Percentiles rank a stretch among this genome's conserved stretches.
Evolutionary conservation across 768 basidiomycete genomes (phyloP).

Genomic region (Xerocomus potaroensis): DNA sequence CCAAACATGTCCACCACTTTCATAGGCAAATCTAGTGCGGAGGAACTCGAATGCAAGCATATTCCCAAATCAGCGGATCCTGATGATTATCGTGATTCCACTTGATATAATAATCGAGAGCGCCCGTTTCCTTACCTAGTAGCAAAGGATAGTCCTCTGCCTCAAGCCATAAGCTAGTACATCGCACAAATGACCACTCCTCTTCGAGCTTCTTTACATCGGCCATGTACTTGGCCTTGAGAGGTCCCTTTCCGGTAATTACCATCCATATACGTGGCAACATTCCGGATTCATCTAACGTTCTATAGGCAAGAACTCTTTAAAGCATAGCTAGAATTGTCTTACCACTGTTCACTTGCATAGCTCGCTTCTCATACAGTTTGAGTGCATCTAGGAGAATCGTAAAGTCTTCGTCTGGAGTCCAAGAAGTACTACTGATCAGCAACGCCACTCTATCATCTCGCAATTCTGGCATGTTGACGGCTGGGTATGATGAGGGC

Average conservation of each 20-base stretch:
- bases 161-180: conserved; percentile 83
- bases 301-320: neutral
- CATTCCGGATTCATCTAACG: conserved; percentile 17
- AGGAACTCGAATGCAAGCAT: conserved; percentile 87
- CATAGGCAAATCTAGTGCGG: conserved; percentile 93
- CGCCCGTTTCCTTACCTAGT: conserved; percentile 50
- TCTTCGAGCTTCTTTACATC: conserved; percentile 55
- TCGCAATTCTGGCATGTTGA: conserved; percentile 47
- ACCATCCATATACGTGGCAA: conserved; percentile 79
- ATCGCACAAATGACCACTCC: conserved; percentile 72
- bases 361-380: conserved; percentile 61
- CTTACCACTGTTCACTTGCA: conserved; percentile 23
- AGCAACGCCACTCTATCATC: conserved; percentile 78
- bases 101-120: neutral
- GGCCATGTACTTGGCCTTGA: conserved; percentile 68
- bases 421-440: conserved; percentile 95
- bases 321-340: neutral
- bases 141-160: conserved; percentile 86
- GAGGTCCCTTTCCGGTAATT: conserved; percentile 88
- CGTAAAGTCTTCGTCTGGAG: conserved; percentile 91
- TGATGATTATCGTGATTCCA: conserved; percentile 26
- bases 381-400: conserved; percentile 74
- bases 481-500: conserved; percentile 12
- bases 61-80: conserved; percentile 92
- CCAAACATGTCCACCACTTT: conserved; percentile 99